Base-by-base conservation (phyloP, 2,329 filamentous ascomycete genomes). In the Paramyrothecium sp. region DNA sequence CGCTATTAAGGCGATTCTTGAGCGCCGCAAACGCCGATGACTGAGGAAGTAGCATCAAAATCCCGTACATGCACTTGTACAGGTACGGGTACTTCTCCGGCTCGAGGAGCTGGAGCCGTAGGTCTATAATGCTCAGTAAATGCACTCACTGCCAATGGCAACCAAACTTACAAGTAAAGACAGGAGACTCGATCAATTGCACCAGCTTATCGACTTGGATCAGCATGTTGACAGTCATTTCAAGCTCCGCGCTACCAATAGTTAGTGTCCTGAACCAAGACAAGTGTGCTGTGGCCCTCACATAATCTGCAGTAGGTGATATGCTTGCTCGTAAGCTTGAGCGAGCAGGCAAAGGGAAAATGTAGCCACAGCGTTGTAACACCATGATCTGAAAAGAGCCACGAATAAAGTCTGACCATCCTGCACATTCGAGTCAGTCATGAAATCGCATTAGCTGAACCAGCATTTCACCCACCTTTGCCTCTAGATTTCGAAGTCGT, bases 121-220 rank as follows among this genome's bases (percentile, higher is more conserved):
- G 86, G 73, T 98, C 92, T 96, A 60, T 19, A 16, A 7, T 13
- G 34, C 8, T 21, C 7, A 20, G 22, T 10, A 17, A 59, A 23
- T 56, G 26, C 51, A 12, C 17, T 57, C 5, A 30, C 33, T 49
- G 17, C 10, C 33, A 20, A 38, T n/a, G 2, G 8, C 3, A 30
- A 8, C 1, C 17, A 13, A n/a, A 73, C 87, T 75, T 75, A 96
- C 92, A 99, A 51, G 95, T 99, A 69, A 99, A 99, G 2, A 99
- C 95, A 0, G 95, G 95, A 0, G 93, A 98, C 72, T 99, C 95
- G 44, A 99, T 87, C 17, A 99, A 82, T 72, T 99, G 95, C 13
- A 99, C 95, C 17, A 99, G 83, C 73, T 99, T 99, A 74, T 99
- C 95, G 65, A 99, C 97, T 72, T 99, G 96, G 48, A 99, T 99